Evolutionary conservation across 169 alveolate genomes (phyloP).

Genomic region (Plasmodium knowlesi): DNA sequence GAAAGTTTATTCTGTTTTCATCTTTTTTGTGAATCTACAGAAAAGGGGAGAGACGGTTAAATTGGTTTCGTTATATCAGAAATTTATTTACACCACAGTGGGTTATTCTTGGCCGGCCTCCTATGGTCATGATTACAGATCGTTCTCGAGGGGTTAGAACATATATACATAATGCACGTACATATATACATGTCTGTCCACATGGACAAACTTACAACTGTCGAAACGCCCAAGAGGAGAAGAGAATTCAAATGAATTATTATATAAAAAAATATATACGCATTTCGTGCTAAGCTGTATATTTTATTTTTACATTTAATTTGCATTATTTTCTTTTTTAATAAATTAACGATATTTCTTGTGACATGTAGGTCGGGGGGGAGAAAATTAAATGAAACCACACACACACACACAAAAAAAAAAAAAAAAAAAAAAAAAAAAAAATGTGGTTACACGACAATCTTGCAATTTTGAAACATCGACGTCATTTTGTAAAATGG

Average conservation of each 20-base stretch:
- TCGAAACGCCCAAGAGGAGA: conserved; percentile 30
- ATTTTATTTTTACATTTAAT: conserved; percentile 38
- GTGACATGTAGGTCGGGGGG: neutral
- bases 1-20: conserved; percentile 45
- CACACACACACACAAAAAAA: neutral
- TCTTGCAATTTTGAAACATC: neutral
- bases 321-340: conserved; percentile 61
- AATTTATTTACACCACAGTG: neutral
- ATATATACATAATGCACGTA: neutral
- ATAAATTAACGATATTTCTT: neutral
- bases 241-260: conserved; percentile 27
- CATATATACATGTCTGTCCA: neutral
- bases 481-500: conserved; percentile 36
- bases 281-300: conserved; percentile 62
- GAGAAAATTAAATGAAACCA: neutral
- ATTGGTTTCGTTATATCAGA: neutral
- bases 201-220: conserved; percentile 20
- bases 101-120: neutral
- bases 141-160: neutral
- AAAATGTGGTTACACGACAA: conserved; percentile 17
- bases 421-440: neutral
- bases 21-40: conserved; percentile 40
- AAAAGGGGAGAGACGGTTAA: neutral
- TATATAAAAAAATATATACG: conserved; percentile 35
- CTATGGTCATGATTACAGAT: neutral